Base-by-base conservation (phyloP, 2,329 filamentous ascomycete genomes). In the Cryphonectria nitschkei region DNA sequence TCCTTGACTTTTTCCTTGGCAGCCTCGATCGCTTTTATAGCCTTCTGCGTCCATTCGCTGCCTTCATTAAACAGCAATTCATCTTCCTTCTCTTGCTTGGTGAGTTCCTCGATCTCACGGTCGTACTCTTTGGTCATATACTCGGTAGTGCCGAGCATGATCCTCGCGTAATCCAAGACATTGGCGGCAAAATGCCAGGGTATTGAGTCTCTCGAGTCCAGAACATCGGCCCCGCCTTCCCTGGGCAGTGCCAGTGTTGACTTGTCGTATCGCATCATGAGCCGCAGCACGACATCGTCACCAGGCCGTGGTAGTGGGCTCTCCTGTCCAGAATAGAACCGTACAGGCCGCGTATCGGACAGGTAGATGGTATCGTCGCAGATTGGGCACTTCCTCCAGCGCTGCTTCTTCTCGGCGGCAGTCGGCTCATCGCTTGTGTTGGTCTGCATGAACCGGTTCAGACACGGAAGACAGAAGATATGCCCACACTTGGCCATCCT, bases 401-500 rank as follows among this genome's bases (percentile, higher is more conserved):
- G 90, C 13, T 88, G 83, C 70, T 86, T 87, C 11, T 78, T 78
- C 67, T 75, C 75, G n/a, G 72, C 58, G 2, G 61, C 68, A n/a
- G 65, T 82, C 81, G 46, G 91, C n/a, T 93, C 91, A 70, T 92
- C 91, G 34, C 87, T 89, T 2, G 90, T 88, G 16, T 88, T 89
- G 9, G 94, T 93, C 76, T 97, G 93, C 94, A 99, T 98, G 79
- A 97, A 99, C 65, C 96, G 92, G 74, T 98, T 93, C 73, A 98
- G 82, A 79, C 96, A 99, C 7, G 96, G 91, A 46, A 98, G 84
- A 79, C 96, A 99, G 80, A 98, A 98, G 16, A 99, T 97, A 79
- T 99, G 96, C 0, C 96, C 96, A 77, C 96, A 99, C 78, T 92
- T 95, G 58, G 96, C 95, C 95, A 99, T 99, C 69, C 96, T 90